Evolutionary conservation across 2,329 filamentous ascomycete genomes (phyloP).

Genomic region (Chalaropsis ovoidea): DNA sequence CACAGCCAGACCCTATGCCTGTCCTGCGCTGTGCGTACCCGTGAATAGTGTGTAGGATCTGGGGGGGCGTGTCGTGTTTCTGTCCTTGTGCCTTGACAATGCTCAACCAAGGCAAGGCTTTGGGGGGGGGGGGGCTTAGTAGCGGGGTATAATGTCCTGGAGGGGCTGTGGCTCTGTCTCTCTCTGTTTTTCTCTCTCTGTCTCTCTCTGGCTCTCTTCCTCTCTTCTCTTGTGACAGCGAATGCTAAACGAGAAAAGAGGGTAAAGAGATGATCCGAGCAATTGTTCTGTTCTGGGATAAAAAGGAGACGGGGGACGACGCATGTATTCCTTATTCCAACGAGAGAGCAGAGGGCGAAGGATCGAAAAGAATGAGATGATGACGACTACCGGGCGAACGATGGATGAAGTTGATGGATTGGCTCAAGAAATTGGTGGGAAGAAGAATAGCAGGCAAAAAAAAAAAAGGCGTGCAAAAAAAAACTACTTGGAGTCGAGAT

Average conservation of each 20-base stretch:
- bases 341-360: too few species aligned
- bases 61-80: background rate
- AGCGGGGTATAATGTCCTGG: slow-evolving; percentile 1
- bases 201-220: background rate
- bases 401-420: background rate
- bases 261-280: background rate
- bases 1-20: background rate
- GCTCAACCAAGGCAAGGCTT: slow-evolving; percentile 1
- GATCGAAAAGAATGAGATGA: background rate
- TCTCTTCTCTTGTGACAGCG: background rate
- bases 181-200: too few species aligned
- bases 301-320: background rate
- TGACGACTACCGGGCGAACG: background rate
- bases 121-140: background rate
- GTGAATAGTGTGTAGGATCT: background rate
- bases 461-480: background rate
- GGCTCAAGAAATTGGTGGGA: background rate
- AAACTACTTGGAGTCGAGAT: background rate
- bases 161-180: background rate
- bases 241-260: background rate
- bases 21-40: background rate
- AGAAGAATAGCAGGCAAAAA: background rate
- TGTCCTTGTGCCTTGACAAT: background rate
- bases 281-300: background rate
- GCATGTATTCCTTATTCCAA: too few species aligned